Conservation (phyloP, 768 basidiomycete species). For the Dioszegia aurantiaca region DNA sequence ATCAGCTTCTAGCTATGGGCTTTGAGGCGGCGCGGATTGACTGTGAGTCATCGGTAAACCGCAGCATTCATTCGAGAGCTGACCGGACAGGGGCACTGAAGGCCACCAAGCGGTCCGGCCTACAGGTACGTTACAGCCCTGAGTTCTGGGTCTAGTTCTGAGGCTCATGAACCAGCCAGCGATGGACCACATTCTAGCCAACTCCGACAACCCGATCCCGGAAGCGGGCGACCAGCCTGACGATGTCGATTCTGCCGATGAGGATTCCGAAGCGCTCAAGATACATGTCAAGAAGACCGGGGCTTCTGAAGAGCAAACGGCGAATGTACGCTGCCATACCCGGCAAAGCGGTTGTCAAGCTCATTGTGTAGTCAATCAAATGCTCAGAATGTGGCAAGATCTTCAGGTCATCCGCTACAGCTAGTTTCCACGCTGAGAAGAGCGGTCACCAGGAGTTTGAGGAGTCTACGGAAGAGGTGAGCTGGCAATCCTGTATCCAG, state of each 20-base stretch:
- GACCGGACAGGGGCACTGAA: slow-evolving; percentile 72
- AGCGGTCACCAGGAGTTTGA: slow-evolving; percentile 94
- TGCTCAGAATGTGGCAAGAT: slow-evolving; percentile 69
- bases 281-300: slow-evolving; percentile 52
- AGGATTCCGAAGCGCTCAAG: slow-evolving; percentile 44
- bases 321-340: slow-evolving; percentile 38
- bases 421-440: slow-evolving; percentile 90
- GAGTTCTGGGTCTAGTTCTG: no score
- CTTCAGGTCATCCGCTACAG: slow-evolving; percentile 80
- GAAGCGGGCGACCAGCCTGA: slow-evolving; percentile 48
- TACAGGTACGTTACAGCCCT: slow-evolving; percentile 61
- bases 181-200: slow-evolving; percentile 82
- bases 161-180: slow-evolving; percentile 38
- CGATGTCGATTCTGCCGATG: slow-evolving; percentile 23
- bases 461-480: slow-evolving; percentile 88
- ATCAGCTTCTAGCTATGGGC: slow-evolving; percentile 71
- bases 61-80: slow-evolving; percentile 15
- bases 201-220: slow-evolving; percentile 73
- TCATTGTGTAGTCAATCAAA: slow-evolving; percentile 36
- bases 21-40: slow-evolving; percentile 80
- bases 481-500: slow-evolving; percentile 11
- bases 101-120: slow-evolving; percentile 74
- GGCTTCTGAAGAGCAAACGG: slow-evolving; percentile 26
- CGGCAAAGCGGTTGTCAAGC: not conserved
- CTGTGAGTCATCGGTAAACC: slow-evolving; percentile 64